These are phyloP conservation scores for Nakazawaea ambrosiae DNA, from an alignment of 805 yeast genomes.

Conservation along the genomic window DNA sequence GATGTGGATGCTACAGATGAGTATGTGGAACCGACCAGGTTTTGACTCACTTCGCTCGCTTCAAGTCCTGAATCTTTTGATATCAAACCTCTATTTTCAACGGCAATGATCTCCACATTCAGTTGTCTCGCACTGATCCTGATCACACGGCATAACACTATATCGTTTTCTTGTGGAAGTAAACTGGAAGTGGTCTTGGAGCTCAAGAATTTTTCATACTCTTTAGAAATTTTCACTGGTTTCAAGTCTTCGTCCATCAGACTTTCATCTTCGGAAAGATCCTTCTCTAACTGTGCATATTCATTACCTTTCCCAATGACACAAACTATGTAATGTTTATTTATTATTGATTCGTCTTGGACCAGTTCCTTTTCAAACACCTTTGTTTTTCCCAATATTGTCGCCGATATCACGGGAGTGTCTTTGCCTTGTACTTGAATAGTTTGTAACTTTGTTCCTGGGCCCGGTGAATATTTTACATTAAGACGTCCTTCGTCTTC, in stretches of 20 bases:
- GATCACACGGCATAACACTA: conserved; percentile 70
- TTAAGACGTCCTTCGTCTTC: conserved; percentile 26
- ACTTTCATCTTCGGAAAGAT: conserved; percentile 13
- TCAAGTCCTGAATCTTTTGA: conserved; percentile 30
- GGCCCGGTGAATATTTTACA: conserved; percentile 50
- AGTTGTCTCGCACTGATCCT: conserved; percentile 66
- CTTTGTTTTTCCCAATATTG: conserved; percentile 54
- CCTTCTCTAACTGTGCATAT: conserved; percentile 21
- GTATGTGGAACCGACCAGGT: conserved; percentile 16
- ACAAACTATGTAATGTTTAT: conserved; percentile 22
- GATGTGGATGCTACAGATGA: conserved; percentile 30
- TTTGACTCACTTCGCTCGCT: neutral
- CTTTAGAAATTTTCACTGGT: conserved; percentile 12
- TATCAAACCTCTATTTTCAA: conserved; percentile 33
- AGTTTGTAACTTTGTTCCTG: conserved; percentile 50
- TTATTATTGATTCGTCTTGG: conserved; percentile 16
- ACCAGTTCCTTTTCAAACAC: conserved; percentile 21
- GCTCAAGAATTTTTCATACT: conserved; percentile 4
- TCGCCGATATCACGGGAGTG: conserved; percentile 43
- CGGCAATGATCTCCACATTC: conserved; percentile 59
- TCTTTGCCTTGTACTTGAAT: conserved; percentile 31
- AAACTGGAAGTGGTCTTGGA: conserved; percentile 28
- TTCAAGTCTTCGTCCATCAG: conserved; percentile 12
- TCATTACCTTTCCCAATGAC: conserved; percentile 25
- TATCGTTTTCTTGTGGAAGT: conserved; percentile 79